Evolutionary conservation across 352 stramenopile genomes (phyloP).

Genomic region (Pythium sukuiense): DNA sequence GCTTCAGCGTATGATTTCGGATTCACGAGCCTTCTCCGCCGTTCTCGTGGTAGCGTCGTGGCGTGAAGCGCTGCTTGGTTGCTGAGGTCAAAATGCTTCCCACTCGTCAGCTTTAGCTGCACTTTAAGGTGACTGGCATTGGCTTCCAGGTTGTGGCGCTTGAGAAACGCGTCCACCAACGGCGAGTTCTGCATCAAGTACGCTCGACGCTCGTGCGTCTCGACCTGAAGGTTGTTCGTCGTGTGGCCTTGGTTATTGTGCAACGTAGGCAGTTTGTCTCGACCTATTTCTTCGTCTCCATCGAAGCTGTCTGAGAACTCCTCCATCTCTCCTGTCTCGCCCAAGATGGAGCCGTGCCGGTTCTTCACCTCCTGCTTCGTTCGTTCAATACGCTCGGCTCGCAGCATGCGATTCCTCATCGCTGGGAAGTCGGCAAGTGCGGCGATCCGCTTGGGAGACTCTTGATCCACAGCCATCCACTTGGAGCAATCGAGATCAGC

Average conservation of each 20-base stretch:
- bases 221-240: conserved; percentile 19
- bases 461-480: conserved; percentile 58
- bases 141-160: conserved; percentile 48
- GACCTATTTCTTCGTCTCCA: neutral
- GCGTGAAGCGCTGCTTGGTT: conserved; percentile 50
- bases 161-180: conserved; percentile 54
- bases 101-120: conserved; percentile 58
- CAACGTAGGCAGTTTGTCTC: conserved; percentile 9
- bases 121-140: conserved; percentile 49
- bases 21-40: conserved; percentile 47
- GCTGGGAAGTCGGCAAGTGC: conserved; percentile 62
- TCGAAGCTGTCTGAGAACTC: conserved; percentile 22
- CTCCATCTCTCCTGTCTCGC: conserved; percentile 7
- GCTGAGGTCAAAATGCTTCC: conserved; percentile 41
- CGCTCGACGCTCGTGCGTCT: conserved; percentile 50
- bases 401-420: conserved; percentile 66
- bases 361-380: conserved; percentile 56
- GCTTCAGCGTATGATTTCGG: conserved; percentile 49
- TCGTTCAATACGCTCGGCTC: conserved; percentile 59
- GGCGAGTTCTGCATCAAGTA: conserved; percentile 74
- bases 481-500: conserved; percentile 44
- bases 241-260: conserved; percentile 4
- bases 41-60: conserved; percentile 34
- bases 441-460: conserved; percentile 58
- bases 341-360: conserved; percentile 34